phyloP scores from a whole-genome alignment of 495 filamentous ascomycete species.

The Talaromyces trachyspermus region DNA sequence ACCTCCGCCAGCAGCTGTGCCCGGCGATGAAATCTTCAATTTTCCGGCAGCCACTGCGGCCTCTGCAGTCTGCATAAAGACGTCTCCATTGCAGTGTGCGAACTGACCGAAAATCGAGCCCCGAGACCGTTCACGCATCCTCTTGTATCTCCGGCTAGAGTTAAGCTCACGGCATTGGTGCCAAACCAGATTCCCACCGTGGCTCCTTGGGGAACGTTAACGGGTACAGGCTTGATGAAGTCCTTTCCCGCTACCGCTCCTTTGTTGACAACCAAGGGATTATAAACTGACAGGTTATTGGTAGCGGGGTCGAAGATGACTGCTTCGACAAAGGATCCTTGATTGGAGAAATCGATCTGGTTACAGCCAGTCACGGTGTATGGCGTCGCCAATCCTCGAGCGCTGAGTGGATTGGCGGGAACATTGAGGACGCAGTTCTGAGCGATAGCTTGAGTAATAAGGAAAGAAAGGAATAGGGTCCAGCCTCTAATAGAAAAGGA shows the following conservation, averaged over 20 bases:
- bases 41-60: not conserved
- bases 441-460: not conserved
- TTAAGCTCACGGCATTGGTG: not conserved
- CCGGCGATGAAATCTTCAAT: not conserved
- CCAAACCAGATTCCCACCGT: conserved; percentile 3
- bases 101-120: not conserved
- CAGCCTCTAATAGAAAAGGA: not conserved
- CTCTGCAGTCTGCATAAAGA: conserved; percentile 1
- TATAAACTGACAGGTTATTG: not conserved
- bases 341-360: not conserved
- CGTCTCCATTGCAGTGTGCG: not conserved
- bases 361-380: not conserved
- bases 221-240: not conserved
- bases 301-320: not conserved
- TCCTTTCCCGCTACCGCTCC: not conserved
- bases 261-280: not conserved
- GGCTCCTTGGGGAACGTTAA: not conserved
- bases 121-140: not conserved
- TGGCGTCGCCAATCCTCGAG: not conserved
- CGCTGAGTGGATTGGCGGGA: not conserved
- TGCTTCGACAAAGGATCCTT: conserved; percentile 1
- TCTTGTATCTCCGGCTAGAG: not conserved
- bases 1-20: not conserved
- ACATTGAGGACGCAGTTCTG: conserved; percentile 1
- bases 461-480: not conserved